Evolutionary conservation across 2,329 filamentous ascomycete genomes (phyloP).

Genomic region (Colletotrichum incanum): DNA sequence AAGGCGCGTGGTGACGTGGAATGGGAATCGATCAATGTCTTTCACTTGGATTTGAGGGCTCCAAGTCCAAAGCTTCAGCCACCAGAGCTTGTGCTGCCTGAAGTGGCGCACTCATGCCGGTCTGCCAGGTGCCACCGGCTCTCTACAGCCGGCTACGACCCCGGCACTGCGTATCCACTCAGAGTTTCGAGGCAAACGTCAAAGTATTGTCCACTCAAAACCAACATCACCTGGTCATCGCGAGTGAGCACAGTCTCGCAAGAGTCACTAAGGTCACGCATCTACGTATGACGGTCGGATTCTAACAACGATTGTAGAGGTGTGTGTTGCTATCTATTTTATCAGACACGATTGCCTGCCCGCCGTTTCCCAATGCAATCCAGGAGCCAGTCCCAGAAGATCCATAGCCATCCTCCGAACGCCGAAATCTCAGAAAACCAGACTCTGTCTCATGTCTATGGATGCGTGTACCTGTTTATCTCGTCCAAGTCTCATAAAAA

Average conservation of each 20-base stretch:
- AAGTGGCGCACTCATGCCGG: conserved; percentile 1
- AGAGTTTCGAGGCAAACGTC: neutral
- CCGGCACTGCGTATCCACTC: neutral
- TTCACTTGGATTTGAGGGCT: conserved; percentile 31
- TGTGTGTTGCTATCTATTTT: conserved; percentile 28
- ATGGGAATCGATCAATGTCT: conserved; percentile 8
- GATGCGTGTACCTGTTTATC: conserved; percentile 25
- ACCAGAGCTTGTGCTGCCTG: conserved; percentile 27
- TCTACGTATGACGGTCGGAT: neutral
- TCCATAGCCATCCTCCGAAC: conserved; percentile 33
- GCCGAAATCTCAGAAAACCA: conserved; percentile 37
- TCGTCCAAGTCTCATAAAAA: conserved; percentile 41
- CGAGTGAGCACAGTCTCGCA: neutral
- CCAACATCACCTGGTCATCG: neutral
- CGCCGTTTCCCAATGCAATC: conserved; percentile 19
- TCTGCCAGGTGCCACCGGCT: neutral
- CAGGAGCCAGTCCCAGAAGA: conserved; percentile 39
- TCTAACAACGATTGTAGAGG: conserved; percentile 27
- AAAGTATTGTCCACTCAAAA: conserved; percentile 1
- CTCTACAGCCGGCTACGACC: neutral
- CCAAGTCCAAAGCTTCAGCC: conserved; percentile 30
- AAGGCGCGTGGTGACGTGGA: conserved; percentile 1
- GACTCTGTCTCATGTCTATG: conserved; percentile 32
- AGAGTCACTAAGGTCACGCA: neutral
- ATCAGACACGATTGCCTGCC: conserved; percentile 21